Conservation (phyloP, 164 flowering plant genomes). For the Sedum album region DNA sequence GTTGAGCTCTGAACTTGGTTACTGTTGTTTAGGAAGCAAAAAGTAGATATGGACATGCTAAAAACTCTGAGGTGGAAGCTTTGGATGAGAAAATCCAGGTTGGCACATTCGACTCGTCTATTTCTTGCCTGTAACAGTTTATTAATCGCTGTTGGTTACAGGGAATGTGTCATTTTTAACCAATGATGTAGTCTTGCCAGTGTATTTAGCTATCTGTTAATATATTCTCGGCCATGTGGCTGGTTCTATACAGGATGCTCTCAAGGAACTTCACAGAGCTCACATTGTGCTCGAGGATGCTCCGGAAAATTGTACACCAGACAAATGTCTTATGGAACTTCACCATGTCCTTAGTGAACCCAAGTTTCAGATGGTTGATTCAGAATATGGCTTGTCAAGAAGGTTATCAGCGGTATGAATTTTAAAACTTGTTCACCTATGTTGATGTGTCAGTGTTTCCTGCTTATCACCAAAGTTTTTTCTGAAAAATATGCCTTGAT, state of each 20-base stretch:
- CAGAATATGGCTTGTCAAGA: slow-evolving; percentile 48
- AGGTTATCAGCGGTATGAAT: slow-evolving; percentile 41
- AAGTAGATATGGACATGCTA: slow-evolving; percentile 29
- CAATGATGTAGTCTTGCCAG: background rate
- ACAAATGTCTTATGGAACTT: slow-evolving; percentile 22
- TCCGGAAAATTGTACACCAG: slow-evolving; percentile 19
- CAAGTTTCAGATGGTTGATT: slow-evolving; percentile 42
- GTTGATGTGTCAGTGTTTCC: background rate
- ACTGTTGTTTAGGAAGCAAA: slow-evolving; percentile 33
- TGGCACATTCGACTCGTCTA: slow-evolving; percentile 4
- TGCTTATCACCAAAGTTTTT: background rate
- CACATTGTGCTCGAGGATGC: background rate
- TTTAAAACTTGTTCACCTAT: background rate
- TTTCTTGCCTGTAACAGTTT: background rate
- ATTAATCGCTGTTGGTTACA: background rate
- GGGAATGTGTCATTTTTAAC: background rate
- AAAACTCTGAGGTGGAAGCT: slow-evolving; percentile 25
- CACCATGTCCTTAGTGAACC: slow-evolving; percentile 38
- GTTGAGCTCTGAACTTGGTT: slow-evolving; percentile 16
- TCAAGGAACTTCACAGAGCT: background rate
- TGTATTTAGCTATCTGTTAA: background rate
- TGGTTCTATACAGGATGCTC: background rate
- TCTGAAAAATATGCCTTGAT: background rate
- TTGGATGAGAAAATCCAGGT: slow-evolving; percentile 57
- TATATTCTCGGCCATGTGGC: background rate